Conservation (phyloP, 306 rosid species). For the Quercus berberidifolia region DNA sequence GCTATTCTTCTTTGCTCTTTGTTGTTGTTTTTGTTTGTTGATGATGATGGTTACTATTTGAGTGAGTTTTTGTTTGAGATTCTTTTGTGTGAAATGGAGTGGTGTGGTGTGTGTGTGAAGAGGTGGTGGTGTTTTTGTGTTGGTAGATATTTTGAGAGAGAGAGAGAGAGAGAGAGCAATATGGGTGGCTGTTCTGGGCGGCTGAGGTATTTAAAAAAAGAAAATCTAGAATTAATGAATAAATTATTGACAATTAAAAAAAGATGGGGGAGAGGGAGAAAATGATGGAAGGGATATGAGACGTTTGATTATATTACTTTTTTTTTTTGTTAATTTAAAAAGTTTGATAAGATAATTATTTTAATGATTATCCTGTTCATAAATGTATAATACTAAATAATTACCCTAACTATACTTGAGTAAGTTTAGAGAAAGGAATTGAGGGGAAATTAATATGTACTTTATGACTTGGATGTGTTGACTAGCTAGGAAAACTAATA, state of each 20-base stretch:
- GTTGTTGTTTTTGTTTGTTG: not conserved
- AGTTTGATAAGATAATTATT: too few relatives aligned
- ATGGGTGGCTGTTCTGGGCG: conserved; percentile 96
- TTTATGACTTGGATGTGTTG: not conserved
- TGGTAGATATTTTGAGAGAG: conserved; percentile 43
- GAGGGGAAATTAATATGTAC: not conserved
- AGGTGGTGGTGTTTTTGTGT: conserved; percentile 15
- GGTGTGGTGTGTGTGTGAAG: conserved; percentile 10
- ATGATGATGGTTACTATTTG: conserved; percentile 24
- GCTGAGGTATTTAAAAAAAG: conserved; percentile 58
- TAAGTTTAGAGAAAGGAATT: not conserved
- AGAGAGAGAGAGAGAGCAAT: conserved; percentile 41
- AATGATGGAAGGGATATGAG: conserved; percentile 15
- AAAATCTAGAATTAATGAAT: conserved; percentile 4
- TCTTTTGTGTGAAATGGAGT: conserved; percentile 36
- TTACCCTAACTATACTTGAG: not conserved
- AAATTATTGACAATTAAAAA: conserved; percentile 16
- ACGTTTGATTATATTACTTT: too few relatives aligned
- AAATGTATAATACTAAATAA: not conserved
- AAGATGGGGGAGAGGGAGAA: not conserved
- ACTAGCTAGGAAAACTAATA: not conserved
- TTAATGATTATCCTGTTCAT: not conserved
- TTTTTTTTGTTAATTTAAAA: too few relatives aligned
- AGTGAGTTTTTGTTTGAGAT: conserved; percentile 52
- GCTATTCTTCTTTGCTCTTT: not conserved